These are phyloP conservation scores for Canna indica DNA, from an alignment of 176 grass and related monocot species.

Conservation along the genomic window DNA sequence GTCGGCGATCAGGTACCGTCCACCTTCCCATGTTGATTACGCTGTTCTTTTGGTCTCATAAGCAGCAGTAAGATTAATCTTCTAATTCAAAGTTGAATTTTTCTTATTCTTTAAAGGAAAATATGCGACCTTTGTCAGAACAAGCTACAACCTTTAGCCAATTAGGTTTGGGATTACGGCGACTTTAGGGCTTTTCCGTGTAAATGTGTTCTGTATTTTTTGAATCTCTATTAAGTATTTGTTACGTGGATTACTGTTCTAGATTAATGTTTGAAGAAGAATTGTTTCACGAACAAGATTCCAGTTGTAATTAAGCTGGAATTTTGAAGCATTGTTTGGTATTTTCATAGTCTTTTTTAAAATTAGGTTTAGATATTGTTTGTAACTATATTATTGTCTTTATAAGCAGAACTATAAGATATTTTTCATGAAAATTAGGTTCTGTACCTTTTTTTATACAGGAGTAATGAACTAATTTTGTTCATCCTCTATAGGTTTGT, in stretches of 20 bases:
- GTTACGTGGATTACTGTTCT: background rate
- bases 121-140: background rate
- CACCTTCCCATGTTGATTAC: too few species aligned
- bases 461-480: background rate
- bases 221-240: background rate
- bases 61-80: too few species aligned
- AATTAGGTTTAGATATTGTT: background rate
- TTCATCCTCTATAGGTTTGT: slow-evolving; percentile 39
- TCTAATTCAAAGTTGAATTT: too few species aligned
- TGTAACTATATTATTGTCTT: background rate
- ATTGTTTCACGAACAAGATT: background rate
- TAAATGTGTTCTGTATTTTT: background rate
- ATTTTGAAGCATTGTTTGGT: background rate
- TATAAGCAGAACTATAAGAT: background rate
- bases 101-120: too few species aligned
- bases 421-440: background rate
- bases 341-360: background rate
- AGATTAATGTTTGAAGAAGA: background rate
- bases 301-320: background rate
- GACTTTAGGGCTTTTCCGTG: background rate
- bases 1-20: slow-evolving; percentile 65
- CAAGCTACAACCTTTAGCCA: background rate
- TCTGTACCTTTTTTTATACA: background rate
- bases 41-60: too few species aligned
- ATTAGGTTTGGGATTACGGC: background rate